Evolutionary conservation across 2,329 filamentous ascomycete species (phyloP).

Genomic region (Alternaria postmessia): DNA sequence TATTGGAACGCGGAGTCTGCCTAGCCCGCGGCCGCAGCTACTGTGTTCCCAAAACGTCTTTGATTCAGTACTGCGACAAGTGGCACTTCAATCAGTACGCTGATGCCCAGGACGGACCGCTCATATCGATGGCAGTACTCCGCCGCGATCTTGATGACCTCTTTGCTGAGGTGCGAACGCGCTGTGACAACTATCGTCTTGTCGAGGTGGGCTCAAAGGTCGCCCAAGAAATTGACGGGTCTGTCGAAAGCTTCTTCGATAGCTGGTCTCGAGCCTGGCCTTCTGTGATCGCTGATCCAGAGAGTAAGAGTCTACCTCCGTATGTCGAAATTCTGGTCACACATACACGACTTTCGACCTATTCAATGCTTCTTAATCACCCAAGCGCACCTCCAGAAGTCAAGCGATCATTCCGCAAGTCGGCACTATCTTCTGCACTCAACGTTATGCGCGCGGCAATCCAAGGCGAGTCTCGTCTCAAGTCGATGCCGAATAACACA

Average conservation of each 20-base stretch:
- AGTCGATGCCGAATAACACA: constrained; percentile 81
- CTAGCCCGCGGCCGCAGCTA: constrained; percentile 74
- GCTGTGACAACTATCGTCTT: constrained; percentile 67
- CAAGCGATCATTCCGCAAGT: constrained; percentile 75
- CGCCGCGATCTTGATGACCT: constrained; percentile 70
- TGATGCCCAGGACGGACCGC: constrained; percentile 73
- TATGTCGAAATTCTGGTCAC: constrained; percentile 78
- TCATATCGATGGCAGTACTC: constrained; percentile 75
- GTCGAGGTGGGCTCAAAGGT: constrained; percentile 62
- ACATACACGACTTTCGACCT: constrained; percentile 77
- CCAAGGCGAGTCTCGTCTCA: constrained; percentile 72
- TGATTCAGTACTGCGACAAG: constrained; percentile 72
- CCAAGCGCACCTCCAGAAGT: constrained; percentile 74
- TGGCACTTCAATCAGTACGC: constrained; percentile 72
- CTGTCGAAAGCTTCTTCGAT: constrained; percentile 72
- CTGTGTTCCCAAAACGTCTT: constrained; percentile 70
- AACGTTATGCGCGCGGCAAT: constrained; percentile 78
- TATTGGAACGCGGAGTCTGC: constrained; percentile 76
- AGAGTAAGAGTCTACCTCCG: constrained; percentile 67
- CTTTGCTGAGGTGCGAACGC: constrained; percentile 64
- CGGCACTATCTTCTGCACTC: constrained; percentile 74
- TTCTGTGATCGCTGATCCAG: constrained; percentile 29
- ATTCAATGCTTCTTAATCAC: constrained; percentile 77
- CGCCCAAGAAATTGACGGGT: constrained; percentile 53
- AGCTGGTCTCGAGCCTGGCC: constrained; percentile 70